phyloP scores from a whole-genome alignment of 2,329 filamentous ascomycete species.

The Helotiales sp. region DNA sequence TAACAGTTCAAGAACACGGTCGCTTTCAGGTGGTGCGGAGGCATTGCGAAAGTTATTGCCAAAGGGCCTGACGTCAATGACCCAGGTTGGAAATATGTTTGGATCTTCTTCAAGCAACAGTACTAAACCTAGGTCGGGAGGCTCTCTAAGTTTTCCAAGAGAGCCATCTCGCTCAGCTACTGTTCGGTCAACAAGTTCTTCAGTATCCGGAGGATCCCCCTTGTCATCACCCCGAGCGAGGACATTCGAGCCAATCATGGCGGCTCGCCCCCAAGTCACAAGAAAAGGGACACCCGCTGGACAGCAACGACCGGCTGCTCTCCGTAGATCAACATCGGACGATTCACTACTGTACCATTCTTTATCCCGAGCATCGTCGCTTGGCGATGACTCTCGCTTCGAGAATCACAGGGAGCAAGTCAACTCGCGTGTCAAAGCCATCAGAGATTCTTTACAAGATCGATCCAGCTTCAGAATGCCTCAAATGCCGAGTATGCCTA shows the following conservation, averaged over 20 bases:
- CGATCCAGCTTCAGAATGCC: slow-evolving; percentile 76
- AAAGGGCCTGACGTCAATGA: slow-evolving; percentile 58
- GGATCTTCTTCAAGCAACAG: slow-evolving; percentile 30
- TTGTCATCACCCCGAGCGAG: slow-evolving; percentile 14
- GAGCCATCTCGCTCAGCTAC: neutral
- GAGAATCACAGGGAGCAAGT: slow-evolving; percentile 81
- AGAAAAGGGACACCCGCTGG: slow-evolving; percentile 11
- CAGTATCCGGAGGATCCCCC: slow-evolving; percentile 14
- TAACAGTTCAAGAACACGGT: slow-evolving; percentile 50
- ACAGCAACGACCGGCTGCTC: slow-evolving; percentile 21
- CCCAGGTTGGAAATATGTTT: slow-evolving; percentile 40
- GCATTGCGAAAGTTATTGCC: slow-evolving; percentile 59
- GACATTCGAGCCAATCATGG: slow-evolving; percentile 25
- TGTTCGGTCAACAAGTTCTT: slow-evolving; percentile 17
- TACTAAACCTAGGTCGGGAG: slow-evolving; percentile 24
- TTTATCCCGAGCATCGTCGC: slow-evolving; percentile 77
- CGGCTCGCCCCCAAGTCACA: slow-evolving; percentile 19
- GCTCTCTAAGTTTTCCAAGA: slow-evolving; percentile 20
- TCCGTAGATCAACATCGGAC: slow-evolving; percentile 73
- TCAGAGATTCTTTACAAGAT: slow-evolving; percentile 86
- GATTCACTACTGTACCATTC: slow-evolving; percentile 78
- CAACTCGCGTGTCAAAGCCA: slow-evolving; percentile 87
- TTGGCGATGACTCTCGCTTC: slow-evolving; percentile 84
- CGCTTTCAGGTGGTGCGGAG: slow-evolving; percentile 61
- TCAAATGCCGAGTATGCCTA: slow-evolving; percentile 60